Evolutionary conservation across 2,329 filamentous ascomycete species (phyloP), one percentile per base, ranked within the genome.

Genomic region (Ophiostoma ulmi): DNA sequence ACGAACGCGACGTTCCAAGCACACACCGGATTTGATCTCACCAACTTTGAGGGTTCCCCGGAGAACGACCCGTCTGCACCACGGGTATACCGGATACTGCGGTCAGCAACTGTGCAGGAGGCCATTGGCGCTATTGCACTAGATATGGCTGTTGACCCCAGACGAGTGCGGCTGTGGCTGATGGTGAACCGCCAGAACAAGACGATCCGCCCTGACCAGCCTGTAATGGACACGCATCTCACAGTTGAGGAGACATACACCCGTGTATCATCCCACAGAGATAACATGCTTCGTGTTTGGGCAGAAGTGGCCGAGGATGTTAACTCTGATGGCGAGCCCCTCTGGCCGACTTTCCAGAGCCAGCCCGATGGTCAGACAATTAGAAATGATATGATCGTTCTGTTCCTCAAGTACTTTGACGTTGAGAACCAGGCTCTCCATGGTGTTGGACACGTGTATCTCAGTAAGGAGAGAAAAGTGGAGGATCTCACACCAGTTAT

Each of bases 111-210:
- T 0, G 86, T 98, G 74, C 83, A 88, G 66, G 91, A 97, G 8
- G 89, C 98, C 73, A 87, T 90, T 5, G 82, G 83, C 36, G 85
- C 85, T 31, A 85, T 98, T 72, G 93, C 91, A 0, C 80, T 87
- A 55, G 91, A 97, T 71, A 84, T 91, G 68, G 85, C 83, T 0
- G 80, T 91, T 68, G 88, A 94, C 64, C 83, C 90, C 0, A 88
- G 88, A 71, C 86, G 87, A 73, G 81, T 98, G 35, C 88, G 95
- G 31, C 86, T 97, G 22, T 99, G 95, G 96, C 88, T 93, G 70
- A 97, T 99, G 94, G 95, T 99, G 1, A 98, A 97, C 78, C 90
- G 95, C 13, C 95, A 99, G 79, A 99, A 99, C 78, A 97, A 97
- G 80, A 99, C 95, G 0, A 90, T 93, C 52, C 88, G 95, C 22